Evolutionary conservation across 352 stramenopile genomes (phyloP).

Genomic region (Phytophthora palmivora): DNA sequence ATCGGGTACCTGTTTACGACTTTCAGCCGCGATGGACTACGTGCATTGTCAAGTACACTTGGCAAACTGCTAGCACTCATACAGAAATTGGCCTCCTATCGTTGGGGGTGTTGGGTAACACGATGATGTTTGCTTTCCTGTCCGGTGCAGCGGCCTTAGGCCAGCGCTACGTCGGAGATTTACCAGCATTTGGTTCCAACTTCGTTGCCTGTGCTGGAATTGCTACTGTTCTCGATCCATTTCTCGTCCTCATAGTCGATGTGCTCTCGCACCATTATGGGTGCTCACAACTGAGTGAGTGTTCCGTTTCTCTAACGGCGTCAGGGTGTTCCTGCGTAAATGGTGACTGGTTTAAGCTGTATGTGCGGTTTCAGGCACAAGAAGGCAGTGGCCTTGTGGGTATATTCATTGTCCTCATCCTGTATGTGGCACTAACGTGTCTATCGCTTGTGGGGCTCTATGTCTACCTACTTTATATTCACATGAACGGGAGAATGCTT

Average conservation of each 20-base stretch:
- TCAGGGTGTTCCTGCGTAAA: conserved; percentile 67
- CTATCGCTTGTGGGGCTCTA: conserved; percentile 68
- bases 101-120: conserved; percentile 62
- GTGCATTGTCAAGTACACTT: conserved; percentile 90
- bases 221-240: conserved; percentile 79
- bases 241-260: conserved; percentile 85
- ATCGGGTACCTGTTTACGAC: conserved; percentile 82
- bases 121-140: conserved; percentile 56
- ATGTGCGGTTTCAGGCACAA: conserved; percentile 71
- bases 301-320: conserved; percentile 48
- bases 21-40: conserved; percentile 68
- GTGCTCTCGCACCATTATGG: conserved; percentile 78
- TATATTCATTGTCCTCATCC: conserved; percentile 76
- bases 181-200: conserved; percentile 76
- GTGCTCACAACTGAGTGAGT: conserved; percentile 58
- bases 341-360: conserved; percentile 92
- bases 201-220: conserved; percentile 85
- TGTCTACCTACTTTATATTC: conserved; percentile 83
- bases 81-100: conserved; percentile 79
- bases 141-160: conserved; percentile 45
- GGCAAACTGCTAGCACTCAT: conserved; percentile 58
- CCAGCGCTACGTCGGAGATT: conserved; percentile 61
- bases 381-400: conserved; percentile 85
- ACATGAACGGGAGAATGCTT: conserved; percentile 92
- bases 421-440: conserved; percentile 74